phyloP scores from a whole-genome alignment of 192 early-diverging fungal genomes.

The Podila minutissima region DNA sequence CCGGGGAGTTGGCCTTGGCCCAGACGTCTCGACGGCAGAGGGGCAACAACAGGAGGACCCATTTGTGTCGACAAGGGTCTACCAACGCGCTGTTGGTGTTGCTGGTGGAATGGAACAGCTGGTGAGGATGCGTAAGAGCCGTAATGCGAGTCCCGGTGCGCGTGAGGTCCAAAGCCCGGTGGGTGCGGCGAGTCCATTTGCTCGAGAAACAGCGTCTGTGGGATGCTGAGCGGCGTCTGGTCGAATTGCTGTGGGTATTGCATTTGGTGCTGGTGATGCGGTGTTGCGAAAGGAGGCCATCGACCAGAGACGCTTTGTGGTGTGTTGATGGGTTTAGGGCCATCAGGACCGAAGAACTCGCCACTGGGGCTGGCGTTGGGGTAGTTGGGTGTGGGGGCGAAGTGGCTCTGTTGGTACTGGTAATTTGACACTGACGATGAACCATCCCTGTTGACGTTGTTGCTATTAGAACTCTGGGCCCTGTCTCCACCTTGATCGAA shows the following conservation, averaged over 20 bases:
- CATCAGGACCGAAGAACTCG: not conserved
- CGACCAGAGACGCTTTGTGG: not conserved
- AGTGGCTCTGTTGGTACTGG: not conserved
- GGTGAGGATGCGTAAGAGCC: conserved; percentile 3
- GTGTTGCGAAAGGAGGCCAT: not conserved
- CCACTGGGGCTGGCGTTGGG: not conserved
- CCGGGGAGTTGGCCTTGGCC: conserved; percentile 8
- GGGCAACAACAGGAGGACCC: conserved; percentile 27
- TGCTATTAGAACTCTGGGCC: not conserved
- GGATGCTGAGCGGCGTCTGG: conserved; percentile 48
- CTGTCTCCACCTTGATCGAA: conserved; percentile 9
- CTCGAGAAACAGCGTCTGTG: conserved; percentile 38
- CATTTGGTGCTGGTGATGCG: not conserved
- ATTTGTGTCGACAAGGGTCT: conserved; percentile 38
- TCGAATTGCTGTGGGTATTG: conserved; percentile 3
- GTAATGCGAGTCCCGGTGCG: not conserved
- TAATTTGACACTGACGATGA: not conserved
- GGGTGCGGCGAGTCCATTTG: conserved; percentile 13
- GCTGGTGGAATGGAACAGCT: conserved; percentile 9
- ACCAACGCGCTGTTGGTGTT: conserved; percentile 24
- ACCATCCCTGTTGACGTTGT: not conserved
- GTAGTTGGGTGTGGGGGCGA: not conserved
- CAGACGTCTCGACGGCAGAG: conserved; percentile 25
- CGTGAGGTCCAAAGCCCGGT: conserved; percentile 4
- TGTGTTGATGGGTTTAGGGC: not conserved